Conservation (phyloP, 345 rosid species). For the Eucalyptus guilfoylei region DNA sequence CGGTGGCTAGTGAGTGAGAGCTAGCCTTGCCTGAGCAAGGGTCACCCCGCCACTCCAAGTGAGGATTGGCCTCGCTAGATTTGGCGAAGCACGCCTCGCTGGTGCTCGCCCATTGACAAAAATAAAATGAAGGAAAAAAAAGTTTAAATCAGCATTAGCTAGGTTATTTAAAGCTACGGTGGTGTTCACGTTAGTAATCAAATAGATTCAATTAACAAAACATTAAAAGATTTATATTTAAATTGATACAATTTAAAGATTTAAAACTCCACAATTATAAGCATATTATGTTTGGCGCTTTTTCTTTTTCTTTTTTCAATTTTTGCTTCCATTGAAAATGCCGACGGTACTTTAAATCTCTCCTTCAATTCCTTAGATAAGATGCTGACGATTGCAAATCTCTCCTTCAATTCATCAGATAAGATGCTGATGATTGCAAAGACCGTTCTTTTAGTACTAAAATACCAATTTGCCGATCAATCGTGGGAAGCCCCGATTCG, state of each 20-base stretch:
- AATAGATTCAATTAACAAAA: fast-evolving
- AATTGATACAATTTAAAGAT: too few species aligned
- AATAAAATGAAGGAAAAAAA: fast-evolving
- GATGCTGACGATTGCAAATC: not conserved
- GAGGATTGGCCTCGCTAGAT: too few species aligned
- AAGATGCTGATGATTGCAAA: not conserved
- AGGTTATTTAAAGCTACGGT: fast-evolving
- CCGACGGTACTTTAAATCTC: not conserved
- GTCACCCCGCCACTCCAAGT: too few species aligned
- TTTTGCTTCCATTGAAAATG: not conserved
- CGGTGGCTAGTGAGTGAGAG: too few species aligned
- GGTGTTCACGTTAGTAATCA: fast-evolving
- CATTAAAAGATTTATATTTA: too few species aligned
- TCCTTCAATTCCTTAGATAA: not conserved
- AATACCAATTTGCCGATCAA: not conserved
- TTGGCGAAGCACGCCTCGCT: fast-evolving
- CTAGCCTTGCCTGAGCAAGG: too few species aligned
- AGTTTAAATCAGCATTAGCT: fast-evolving
- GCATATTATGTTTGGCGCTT: too few species aligned
- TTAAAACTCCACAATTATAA: fast-evolving
- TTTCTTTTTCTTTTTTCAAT: fast-evolving
- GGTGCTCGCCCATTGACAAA: too few species aligned
- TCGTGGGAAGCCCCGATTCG: not conserved
- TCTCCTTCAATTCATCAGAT: not conserved
- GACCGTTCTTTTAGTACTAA: not conserved